Evolutionary conservation across 2,329 filamentous ascomycete species (phyloP), one percentile per base, ranked within the genome.

Genomic region (Lachnellula arida): DNA sequence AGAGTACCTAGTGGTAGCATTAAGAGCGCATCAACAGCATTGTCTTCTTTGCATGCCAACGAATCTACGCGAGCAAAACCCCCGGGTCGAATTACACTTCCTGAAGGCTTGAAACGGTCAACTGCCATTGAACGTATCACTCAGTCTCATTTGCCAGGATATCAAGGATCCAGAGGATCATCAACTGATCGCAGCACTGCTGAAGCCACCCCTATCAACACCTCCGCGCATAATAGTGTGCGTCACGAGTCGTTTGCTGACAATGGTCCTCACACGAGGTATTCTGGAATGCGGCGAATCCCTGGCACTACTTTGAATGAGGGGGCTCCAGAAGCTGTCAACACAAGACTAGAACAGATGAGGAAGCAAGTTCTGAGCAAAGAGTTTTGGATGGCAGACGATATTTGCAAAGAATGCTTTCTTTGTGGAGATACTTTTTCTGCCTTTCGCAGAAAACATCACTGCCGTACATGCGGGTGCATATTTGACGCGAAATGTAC

Each of bases 371-470:
- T 99, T 7, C 75, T 97, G 46, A 96, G 89, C 70, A 94, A 92
- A 67, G 92, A 97, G 64, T 97, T 96, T 65, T 97, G 93, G 94
- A 99, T 99, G 94, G 89, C 91, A 57, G 94, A 99, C 69, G 94
- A 97, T 68, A 97, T 95, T 60, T 95, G 93, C 57, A 97, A 96
- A 70, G 93, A 97, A 66, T 99, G 94, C 68, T 99, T 97, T 70
- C 83, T 90, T 46, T 99, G 94, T 67, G 90, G 90, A 46, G 88
- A 90, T 56, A 82, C 89, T 2, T 99, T 99, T 68, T 91, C 91
- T 0, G 94, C 93, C 1, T 97, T 97, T 69, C 84, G 94, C 57
- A 85, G 94, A 62, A 99, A 99, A 69, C 94, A 99, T 71, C 94
- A 99, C 72, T 99, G 94, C 71, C 86, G 95, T 59, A 89, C 85